These are phyloP conservation scores for Yamadazyma blattariae DNA, from an alignment of 1,139 yeast species.

Conservation along the genomic window DNA sequence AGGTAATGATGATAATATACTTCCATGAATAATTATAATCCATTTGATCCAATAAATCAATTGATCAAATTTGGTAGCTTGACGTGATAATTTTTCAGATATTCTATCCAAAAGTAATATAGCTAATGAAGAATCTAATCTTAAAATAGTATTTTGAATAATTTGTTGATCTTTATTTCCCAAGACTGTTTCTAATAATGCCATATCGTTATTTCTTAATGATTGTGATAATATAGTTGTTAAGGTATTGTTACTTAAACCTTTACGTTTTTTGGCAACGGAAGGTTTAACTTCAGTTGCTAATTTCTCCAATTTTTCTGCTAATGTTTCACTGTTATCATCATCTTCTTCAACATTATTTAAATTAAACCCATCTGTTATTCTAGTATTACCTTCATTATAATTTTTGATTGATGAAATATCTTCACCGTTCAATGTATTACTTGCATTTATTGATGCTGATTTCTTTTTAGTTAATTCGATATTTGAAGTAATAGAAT, in stretches of 20 bases:
- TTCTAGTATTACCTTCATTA: conserved; percentile 65
- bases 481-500: conserved; percentile 21
- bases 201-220: conserved; percentile 66
- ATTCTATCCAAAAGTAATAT: conserved; percentile 74
- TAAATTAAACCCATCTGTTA: conserved; percentile 64
- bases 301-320: conserved; percentile 55
- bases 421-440: conserved; percentile 58
- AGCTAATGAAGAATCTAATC: conserved; percentile 70
- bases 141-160: conserved; percentile 68
- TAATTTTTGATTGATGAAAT: conserved; percentile 68
- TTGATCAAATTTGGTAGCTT: conserved; percentile 61
- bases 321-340: conserved; percentile 49
- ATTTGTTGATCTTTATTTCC: conserved; percentile 70
- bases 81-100: conserved; percentile 79
- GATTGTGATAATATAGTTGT: conserved; percentile 70
- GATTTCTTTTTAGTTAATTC: conserved; percentile 41
- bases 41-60: conserved; percentile 90
- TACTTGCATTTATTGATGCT: conserved; percentile 33
- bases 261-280: conserved; percentile 23
- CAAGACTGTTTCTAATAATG: conserved; percentile 76
- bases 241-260: conserved; percentile 38
- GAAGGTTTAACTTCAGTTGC: conserved; percentile 27
- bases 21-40: conserved; percentile 90
- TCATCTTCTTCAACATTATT: conserved; percentile 48
- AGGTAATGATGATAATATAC: conserved; percentile 65